A percentile compares a stretch with the other conserved stretches of the same genome.
Evolutionary conservation across 2,329 filamentous ascomycete species (phyloP).

Genomic region (Trichophyton simii): DNA sequence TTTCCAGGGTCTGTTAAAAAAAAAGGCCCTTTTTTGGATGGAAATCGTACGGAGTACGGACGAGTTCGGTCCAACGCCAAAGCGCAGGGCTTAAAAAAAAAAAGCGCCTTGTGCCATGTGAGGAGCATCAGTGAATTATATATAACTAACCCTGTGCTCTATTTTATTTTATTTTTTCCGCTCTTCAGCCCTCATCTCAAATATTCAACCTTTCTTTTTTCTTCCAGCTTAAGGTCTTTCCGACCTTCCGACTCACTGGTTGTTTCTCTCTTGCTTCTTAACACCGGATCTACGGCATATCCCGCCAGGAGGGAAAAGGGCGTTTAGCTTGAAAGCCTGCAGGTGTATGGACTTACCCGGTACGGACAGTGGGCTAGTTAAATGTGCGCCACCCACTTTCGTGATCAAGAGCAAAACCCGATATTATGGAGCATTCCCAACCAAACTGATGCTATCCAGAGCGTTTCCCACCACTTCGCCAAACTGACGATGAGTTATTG

Average conservation of each 20-base stretch:
- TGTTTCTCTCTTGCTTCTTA: not conserved
- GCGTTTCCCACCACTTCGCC: not conserved
- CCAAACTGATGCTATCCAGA: not conserved
- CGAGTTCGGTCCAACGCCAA: not conserved
- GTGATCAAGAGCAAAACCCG: conserved; percentile 1
- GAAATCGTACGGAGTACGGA: not conserved
- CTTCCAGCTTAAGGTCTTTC: not conserved
- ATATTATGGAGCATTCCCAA: conserved; percentile 1
- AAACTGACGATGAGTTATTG: not conserved
- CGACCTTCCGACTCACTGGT: not conserved
- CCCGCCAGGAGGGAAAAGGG: not conserved
- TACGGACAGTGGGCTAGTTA: not conserved
- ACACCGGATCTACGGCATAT: not conserved
- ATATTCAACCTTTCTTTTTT: not conserved
- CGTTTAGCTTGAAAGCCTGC: not conserved
- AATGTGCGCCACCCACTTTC: not conserved
- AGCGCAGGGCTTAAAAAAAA: not conserved
- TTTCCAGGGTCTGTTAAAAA: not conserved
- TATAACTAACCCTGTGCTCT: not conserved
- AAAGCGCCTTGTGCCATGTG: not conserved
- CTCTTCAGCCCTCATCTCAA: not conserved
- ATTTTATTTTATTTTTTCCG: not conserved
- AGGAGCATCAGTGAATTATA: not conserved
- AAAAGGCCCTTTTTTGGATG: not conserved
- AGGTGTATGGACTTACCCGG: not conserved